Percentiles rank a stretch among this genome's conserved stretches.
These are phyloP conservation scores for Monosporozyma yasuniensis DNA, from an alignment of 805 yeast genomes.

Conservation along the genomic window DNA sequence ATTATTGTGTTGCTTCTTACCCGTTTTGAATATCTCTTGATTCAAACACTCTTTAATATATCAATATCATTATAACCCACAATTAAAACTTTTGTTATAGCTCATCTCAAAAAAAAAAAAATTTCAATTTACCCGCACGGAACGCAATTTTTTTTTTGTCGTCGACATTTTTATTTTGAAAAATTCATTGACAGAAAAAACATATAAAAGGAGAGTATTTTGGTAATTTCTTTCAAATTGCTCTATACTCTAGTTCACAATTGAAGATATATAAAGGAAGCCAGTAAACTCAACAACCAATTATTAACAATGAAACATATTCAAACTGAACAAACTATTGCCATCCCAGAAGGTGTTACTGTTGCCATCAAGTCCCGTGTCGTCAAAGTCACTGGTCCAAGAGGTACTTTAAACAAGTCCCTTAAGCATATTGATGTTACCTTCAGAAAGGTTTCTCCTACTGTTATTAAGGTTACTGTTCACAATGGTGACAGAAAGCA, in stretches of 20 bases:
- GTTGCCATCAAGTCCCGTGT: constrained; percentile 86
- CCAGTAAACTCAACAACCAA: background rate
- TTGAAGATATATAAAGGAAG: background rate
- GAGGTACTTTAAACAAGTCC: constrained; percentile 88
- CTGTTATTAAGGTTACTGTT: constrained; percentile 70
- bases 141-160: background rate
- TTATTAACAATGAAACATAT: constrained; percentile 62
- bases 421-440: constrained; percentile 92
- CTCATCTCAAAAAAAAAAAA: constrained; percentile 12
- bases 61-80: background rate
- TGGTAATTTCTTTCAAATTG: background rate
- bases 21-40: too few species aligned
- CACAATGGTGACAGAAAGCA: constrained; percentile 99
- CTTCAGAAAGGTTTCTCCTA: constrained; percentile 63
- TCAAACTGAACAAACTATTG: constrained; percentile 76
- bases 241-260: background rate
- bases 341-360: constrained; percentile 86
- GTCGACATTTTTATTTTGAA: background rate
- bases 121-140: constrained; percentile 7
- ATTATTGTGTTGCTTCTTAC: background rate
- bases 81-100: too few species aligned
- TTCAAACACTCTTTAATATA: background rate
- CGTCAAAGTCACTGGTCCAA: constrained; percentile 92
- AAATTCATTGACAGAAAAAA: background rate
- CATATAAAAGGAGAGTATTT: background rate